Conservation (phyloP, 2,329 filamentous ascomycete genomes). For the Colletotrichum gloeosporioides region DNA sequence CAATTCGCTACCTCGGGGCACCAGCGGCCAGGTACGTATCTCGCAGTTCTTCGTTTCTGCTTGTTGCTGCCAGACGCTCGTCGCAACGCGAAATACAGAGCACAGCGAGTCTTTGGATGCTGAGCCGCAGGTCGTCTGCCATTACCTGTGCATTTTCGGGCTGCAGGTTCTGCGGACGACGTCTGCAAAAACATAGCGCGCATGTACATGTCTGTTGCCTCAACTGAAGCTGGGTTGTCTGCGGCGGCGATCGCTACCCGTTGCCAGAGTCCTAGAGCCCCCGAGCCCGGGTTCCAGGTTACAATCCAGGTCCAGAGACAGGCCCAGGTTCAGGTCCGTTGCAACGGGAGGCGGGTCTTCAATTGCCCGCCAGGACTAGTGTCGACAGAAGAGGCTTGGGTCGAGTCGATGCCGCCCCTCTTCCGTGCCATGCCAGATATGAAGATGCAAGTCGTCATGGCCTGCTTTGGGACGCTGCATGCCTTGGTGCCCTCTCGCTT, state of each 20-base stretch:
- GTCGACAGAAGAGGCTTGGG: conserved; percentile 9
- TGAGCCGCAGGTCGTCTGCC: not conserved
- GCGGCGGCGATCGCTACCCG: conserved; percentile 18
- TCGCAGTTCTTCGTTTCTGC: not conserved
- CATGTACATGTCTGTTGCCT: not conserved
- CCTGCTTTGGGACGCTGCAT: not conserved
- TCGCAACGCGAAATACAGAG: not conserved
- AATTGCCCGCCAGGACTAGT: conserved; percentile 13
- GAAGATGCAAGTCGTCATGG: conserved; percentile 7
- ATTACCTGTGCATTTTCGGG: not conserved
- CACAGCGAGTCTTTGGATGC: not conserved
- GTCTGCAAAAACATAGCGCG: not conserved
- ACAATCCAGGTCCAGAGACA: conserved; percentile 3
- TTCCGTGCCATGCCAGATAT: not conserved
- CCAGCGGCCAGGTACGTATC: not conserved
- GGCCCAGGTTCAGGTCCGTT: not conserved
- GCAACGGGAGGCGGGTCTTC: conserved; percentile 15
- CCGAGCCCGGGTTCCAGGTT: conserved; percentile 15
- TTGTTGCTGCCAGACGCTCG: not conserved
- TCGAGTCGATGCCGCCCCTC: not conserved
- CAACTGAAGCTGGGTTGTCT: not conserved
- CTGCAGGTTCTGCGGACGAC: not conserved
- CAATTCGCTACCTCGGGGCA: not conserved
- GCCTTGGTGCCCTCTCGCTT: not conserved
- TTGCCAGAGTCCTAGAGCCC: conserved; percentile 3